Percentiles rank a stretch among this genome's conserved stretches.
phyloP scores from a whole-genome alignment of 345 rosid genomes.

The Erysimum cheiranthoides region DNA sequence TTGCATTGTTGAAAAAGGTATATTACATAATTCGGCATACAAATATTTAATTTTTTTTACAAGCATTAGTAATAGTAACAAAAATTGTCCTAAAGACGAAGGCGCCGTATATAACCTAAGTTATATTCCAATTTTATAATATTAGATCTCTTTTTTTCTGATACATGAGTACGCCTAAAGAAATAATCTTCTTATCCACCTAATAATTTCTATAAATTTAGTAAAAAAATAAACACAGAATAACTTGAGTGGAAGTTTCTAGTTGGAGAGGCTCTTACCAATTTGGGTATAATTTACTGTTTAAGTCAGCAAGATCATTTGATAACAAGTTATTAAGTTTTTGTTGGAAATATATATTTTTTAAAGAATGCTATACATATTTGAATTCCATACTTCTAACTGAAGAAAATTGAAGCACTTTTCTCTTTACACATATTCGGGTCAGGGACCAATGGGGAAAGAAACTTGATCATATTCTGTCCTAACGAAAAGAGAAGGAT shows the following conservation, averaged over 20 bases:
- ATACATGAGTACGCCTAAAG: conserved; percentile 30
- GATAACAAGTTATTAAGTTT: neutral
- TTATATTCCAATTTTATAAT: conserved; percentile 7
- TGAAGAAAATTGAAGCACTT: conserved; percentile 41
- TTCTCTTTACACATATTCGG: conserved; percentile 31
- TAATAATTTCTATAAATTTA: neutral
- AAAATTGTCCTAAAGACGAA: conserved; percentile 44
- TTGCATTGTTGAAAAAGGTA: too few species aligned
- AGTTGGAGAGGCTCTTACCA: neutral
- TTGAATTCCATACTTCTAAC: conserved; percentile 41
- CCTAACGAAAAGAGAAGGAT: conserved; percentile 10
- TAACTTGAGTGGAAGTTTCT: conserved; percentile 8
- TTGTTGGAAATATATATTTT: neutral
- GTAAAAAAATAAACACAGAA: neutral
- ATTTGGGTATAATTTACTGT: too few species aligned
- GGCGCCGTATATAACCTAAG: conserved; percentile 41
- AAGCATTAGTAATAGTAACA: conserved; percentile 12
- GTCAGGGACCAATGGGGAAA: conserved; percentile 34
- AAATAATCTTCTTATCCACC: conserved; percentile 38
- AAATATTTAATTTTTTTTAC: neutral
- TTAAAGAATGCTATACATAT: neutral
- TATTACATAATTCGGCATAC: neutral
- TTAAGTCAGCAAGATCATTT: conserved; percentile 5
- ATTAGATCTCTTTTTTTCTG: conserved; percentile 5
- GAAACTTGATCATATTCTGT: conserved; percentile 37